Conservation (phyloP, 306 rosid species). For the Dryas drummondii region DNA sequence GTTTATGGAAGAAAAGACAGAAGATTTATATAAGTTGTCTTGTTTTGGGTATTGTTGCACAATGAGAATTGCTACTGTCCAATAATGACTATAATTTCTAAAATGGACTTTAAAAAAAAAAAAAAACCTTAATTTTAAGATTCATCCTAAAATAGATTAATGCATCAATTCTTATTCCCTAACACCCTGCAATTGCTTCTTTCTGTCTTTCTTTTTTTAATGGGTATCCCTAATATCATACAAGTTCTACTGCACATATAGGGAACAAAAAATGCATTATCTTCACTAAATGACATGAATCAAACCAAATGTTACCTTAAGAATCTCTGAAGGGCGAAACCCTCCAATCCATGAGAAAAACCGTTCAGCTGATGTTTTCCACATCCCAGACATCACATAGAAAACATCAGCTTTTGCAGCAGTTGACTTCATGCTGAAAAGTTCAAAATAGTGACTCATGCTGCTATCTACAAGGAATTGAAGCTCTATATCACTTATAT, state of each 20-base stretch:
- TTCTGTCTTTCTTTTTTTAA: background rate
- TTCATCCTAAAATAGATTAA: background rate
- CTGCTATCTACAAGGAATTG: conserved; percentile 58
- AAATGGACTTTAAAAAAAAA: too few relatives aligned
- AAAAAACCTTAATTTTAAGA: background rate
- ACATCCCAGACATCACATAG: conserved; percentile 79
- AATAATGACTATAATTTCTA: too few relatives aligned
- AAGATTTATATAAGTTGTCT: too few relatives aligned
- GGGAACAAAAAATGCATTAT: conserved; percentile 4
- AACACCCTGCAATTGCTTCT: background rate
- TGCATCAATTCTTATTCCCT: background rate
- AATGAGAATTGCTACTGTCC: too few relatives aligned
- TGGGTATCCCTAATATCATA: background rate
- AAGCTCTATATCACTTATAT: conserved; percentile 58
- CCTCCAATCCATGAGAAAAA: conserved; percentile 96
- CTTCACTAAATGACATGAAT: background rate
- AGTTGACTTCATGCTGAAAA: conserved; percentile 72
- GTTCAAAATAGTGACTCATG: conserved; percentile 71
- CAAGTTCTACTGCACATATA: background rate
- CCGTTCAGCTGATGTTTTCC: conserved; percentile 83
- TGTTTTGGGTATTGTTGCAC: too few relatives aligned
- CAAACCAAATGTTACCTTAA: conserved; percentile 54
- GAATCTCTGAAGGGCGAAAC: conserved; percentile 88
- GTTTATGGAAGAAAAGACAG: too few relatives aligned
- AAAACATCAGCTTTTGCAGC: conserved; percentile 90